Conservation (phyloP, 495 filamentous ascomycete species). For the Thermothielavioides terrestris region DNA sequence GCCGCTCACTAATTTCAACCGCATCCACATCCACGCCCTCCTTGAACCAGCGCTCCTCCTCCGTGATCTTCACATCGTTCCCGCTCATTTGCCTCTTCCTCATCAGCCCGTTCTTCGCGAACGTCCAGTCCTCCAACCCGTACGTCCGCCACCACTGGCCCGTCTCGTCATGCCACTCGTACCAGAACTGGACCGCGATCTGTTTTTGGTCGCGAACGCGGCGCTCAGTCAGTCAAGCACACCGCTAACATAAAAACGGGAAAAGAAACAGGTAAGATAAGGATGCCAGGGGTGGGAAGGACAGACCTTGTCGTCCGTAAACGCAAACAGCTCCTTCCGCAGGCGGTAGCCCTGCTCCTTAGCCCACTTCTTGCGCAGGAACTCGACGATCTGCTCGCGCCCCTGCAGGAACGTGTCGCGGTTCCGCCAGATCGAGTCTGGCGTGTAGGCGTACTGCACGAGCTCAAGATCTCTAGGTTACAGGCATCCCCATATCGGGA, state of each 20-base stretch:
- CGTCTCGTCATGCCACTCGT: constrained; percentile 66
- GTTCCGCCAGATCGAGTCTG: constrained; percentile 77
- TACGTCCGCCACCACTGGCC: constrained; percentile 89
- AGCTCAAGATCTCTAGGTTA: constrained; percentile 49
- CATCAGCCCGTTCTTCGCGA: constrained; percentile 72
- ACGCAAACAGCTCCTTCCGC: constrained; percentile 82
- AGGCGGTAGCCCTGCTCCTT: constrained; percentile 65
- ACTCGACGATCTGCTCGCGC: constrained; percentile 57
- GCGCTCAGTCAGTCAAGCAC: no score
- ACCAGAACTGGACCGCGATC: constrained; percentile 91
- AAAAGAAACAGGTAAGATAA: no score
- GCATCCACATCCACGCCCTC: constrained; percentile 66
- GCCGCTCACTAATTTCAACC: constrained; percentile 61
- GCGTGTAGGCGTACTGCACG: constrained; percentile 67
- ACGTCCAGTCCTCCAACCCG: constrained; percentile 90
- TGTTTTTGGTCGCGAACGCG: constrained; percentile 5
- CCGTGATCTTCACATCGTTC: constrained; percentile 67
- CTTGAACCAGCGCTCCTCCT: constrained; percentile 57
- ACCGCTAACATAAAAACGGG: no score
- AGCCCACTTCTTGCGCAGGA: constrained; percentile 70
- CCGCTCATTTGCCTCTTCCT: constrained; percentile 86
- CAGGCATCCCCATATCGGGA: not conserved
- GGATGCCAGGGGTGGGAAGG: not conserved
- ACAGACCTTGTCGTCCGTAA: constrained; percentile 49
- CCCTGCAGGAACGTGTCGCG: constrained; percentile 63